phyloP scores from a whole-genome alignment of 805 yeast species.

The Huiozyma sinensis region DNA sequence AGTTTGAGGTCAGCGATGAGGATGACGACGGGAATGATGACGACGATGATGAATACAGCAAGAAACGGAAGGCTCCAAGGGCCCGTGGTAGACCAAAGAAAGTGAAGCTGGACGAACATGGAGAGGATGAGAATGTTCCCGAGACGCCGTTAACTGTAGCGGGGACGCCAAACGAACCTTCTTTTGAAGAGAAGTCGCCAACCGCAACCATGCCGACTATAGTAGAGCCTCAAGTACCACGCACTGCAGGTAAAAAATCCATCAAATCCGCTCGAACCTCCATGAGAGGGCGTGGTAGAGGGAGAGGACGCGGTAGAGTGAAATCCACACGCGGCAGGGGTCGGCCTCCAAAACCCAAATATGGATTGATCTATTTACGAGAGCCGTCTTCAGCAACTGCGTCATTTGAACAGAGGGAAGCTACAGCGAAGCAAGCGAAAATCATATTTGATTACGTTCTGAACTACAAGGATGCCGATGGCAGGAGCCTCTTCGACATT shows the following conservation, averaged over 20 bases:
- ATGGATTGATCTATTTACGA: slow-evolving; percentile 18
- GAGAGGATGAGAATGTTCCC: not conserved
- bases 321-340: slow-evolving; percentile 7
- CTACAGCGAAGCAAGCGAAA: slow-evolving; percentile 23
- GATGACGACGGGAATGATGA: slow-evolving; percentile 37
- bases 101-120: slow-evolving; percentile 12
- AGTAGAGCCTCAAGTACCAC: not conserved
- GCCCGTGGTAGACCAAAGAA: slow-evolving; percentile 14
- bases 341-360: slow-evolving; percentile 9
- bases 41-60: slow-evolving; percentile 5
- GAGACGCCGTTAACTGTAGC: slow-evolving; percentile 2
- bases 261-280: slow-evolving; percentile 17
- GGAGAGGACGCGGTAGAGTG: slow-evolving; percentile 13
- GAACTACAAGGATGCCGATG: slow-evolving; percentile 36
- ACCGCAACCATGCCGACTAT: not conserved
- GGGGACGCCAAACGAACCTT: slow-evolving; percentile 1
- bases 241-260: slow-evolving; percentile 19
- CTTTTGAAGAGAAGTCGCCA: not conserved
- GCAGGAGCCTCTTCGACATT: slow-evolving; percentile 38
- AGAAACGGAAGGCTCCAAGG: slow-evolving; percentile 16
- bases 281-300: slow-evolving; percentile 12
- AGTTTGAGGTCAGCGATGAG: slow-evolving; percentile 56
- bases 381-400: slow-evolving; percentile 11
- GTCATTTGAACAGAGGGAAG: slow-evolving; percentile 6
- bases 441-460: slow-evolving; percentile 35